Evolutionary conservation across 768 basidiomycete genomes (phyloP).

Genomic region (Trametes villosa): DNA sequence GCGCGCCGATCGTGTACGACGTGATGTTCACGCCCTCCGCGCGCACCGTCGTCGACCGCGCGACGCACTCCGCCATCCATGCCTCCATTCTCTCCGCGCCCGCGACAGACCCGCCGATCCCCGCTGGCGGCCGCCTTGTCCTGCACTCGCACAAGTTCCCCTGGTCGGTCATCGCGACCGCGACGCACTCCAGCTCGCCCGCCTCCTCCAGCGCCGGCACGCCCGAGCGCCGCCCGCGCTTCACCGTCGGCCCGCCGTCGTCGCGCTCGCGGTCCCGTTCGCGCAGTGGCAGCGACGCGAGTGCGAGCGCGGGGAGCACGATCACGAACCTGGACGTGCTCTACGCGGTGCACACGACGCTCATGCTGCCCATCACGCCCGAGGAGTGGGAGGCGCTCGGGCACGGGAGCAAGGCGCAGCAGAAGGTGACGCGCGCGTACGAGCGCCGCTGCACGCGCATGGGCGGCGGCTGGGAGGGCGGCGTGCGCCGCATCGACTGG

Average conservation of each 20-base stretch:
- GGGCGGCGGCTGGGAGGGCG: constrained; percentile 70
- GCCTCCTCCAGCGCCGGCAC: background rate
- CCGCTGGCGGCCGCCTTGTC: constrained; percentile 49
- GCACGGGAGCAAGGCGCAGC: constrained; percentile 56
- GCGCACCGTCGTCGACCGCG: constrained; percentile 59
- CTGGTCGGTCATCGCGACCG: constrained; percentile 59
- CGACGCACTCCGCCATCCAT: constrained; percentile 57
- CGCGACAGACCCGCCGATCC: constrained; percentile 63
- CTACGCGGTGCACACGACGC: constrained; percentile 59
- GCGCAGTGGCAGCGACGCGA: constrained; percentile 20
- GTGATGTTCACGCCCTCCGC: constrained; percentile 59
- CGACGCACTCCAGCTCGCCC: constrained; percentile 24
- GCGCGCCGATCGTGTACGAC: constrained; percentile 67
- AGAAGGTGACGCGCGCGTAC: constrained; percentile 63
- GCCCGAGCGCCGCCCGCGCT: constrained; percentile 25
- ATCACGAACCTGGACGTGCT: constrained; percentile 71
- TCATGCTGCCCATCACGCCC: constrained; percentile 58
- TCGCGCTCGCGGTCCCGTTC: constrained; percentile 27
- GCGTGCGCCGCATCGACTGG: constrained; percentile 72
- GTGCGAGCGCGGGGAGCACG: constrained; percentile 3
- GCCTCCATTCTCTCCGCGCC: constrained; percentile 60
- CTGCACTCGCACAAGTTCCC: constrained; percentile 62
- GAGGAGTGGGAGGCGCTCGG: constrained; percentile 69
- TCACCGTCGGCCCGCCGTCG: constrained; percentile 35
- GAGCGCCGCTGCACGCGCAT: constrained; percentile 61